Conservation (phyloP, 345 rosid genomes). For the Noccaea bulbosa region DNA sequence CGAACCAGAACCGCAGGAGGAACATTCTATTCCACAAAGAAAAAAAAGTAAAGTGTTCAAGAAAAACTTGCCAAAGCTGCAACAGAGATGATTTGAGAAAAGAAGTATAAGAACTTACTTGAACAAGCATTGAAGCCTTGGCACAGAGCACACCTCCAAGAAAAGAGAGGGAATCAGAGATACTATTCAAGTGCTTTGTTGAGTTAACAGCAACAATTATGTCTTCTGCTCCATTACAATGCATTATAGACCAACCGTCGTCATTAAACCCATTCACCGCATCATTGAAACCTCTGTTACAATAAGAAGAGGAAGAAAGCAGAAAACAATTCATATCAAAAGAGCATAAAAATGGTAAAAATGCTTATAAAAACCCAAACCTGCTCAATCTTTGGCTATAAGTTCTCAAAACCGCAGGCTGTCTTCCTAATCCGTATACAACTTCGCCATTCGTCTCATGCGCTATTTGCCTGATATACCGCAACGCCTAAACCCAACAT, state of each 20-base stretch:
- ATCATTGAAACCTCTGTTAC: constrained; percentile 81
- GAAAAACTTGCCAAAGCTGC: neutral
- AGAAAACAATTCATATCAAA: neutral
- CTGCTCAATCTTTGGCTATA: constrained; percentile 97
- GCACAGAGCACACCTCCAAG: constrained; percentile 97
- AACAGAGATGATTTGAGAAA: neutral
- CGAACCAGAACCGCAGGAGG: constrained; percentile 92
- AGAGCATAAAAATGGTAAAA: no score
- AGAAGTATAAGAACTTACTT: constrained; percentile 48
- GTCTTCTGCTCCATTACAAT: constrained; percentile 89
- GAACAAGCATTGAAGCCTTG: constrained; percentile 96
- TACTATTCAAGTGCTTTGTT: constrained; percentile 59
- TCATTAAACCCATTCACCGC: constrained; percentile 93
- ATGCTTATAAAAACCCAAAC: constrained; percentile 30
- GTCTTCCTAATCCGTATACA: constrained; percentile 87
- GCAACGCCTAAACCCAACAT: constrained; percentile 62
- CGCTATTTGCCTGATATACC: constrained; percentile 86
- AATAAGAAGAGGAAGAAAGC: neutral
- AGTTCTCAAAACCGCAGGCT: constrained; percentile 91
- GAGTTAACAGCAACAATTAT: constrained; percentile 79
- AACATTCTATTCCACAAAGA: constrained; percentile 67
- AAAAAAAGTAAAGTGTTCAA: no score
- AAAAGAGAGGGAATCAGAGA: constrained; percentile 61
- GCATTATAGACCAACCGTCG: constrained; percentile 89
- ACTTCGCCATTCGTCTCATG: constrained; percentile 96